Percentiles rank a stretch among this genome's conserved stretches.
Evolutionary conservation across 768 basidiomycete genomes (phyloP).

Genomic region (Pseudohyphozyma bogoriensis): DNA sequence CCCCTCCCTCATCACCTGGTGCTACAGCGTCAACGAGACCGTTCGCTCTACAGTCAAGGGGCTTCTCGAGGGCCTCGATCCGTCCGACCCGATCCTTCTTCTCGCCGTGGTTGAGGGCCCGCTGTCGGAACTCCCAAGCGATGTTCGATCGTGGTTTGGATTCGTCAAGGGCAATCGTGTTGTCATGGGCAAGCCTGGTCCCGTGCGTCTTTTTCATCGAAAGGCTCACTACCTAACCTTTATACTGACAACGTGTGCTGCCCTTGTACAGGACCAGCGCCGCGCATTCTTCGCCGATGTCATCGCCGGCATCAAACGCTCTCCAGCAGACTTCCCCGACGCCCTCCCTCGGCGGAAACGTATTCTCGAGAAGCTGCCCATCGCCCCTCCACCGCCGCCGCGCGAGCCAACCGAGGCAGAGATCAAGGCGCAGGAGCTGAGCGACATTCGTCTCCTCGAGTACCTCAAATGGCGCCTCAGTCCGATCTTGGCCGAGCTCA

Average conservation of each 20-base stretch:
- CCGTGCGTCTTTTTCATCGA: slow-evolving; percentile 35
- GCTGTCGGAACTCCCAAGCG: slow-evolving; percentile 58
- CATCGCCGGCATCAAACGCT: slow-evolving; percentile 56
- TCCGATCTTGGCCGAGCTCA: slow-evolving; percentile 75
- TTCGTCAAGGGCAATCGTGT: slow-evolving; percentile 60
- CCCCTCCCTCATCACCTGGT: slow-evolving; percentile 78
- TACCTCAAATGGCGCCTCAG: slow-evolving; percentile 83
- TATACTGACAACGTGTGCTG: not conserved
- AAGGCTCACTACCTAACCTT: too few species aligned
- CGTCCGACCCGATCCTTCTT: slow-evolving; percentile 86
- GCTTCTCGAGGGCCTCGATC: slow-evolving; percentile 80
- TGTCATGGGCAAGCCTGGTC: slow-evolving; percentile 48
- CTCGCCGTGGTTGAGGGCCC: slow-evolving; percentile 77
- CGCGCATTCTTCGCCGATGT: slow-evolving; percentile 65
- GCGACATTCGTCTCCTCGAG: slow-evolving; percentile 64
- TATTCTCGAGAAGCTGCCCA: slow-evolving; percentile 69
- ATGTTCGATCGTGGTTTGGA: slow-evolving; percentile 89
- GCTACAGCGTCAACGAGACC: slow-evolving; percentile 69
- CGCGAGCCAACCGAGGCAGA: slow-evolving; percentile 70
- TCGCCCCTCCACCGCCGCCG: slow-evolving; percentile 84
- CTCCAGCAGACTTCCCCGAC: slow-evolving; percentile 81
- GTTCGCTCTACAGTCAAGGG: slow-evolving; percentile 74
- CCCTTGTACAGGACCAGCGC: slow-evolving; percentile 53
- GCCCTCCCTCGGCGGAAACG: slow-evolving; percentile 73
- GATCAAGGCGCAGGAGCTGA: slow-evolving; percentile 68